phyloP scores from a whole-genome alignment of 2,329 filamentous ascomycete species.

The Fusarium guadeloupense region DNA sequence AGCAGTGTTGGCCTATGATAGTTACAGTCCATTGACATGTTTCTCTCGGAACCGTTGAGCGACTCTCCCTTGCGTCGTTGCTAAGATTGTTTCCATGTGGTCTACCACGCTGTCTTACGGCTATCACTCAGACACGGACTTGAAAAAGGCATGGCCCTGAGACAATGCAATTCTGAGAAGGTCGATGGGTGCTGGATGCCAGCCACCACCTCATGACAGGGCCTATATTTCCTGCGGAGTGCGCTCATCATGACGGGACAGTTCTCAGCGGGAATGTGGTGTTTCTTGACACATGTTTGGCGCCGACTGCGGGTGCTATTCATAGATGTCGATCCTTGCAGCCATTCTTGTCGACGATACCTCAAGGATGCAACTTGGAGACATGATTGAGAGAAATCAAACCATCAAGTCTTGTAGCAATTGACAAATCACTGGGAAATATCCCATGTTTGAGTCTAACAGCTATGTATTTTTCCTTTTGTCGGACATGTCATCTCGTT shows the following conservation, averaged over 20 bases:
- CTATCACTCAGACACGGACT: slow-evolving; percentile 6
- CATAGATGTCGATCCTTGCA: slow-evolving; percentile 28
- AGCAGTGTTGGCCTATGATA: slow-evolving; percentile 22
- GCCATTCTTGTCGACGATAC: slow-evolving; percentile 4
- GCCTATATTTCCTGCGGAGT: slow-evolving; percentile 17
- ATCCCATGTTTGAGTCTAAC: slow-evolving; percentile 6
- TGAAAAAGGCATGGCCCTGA: slow-evolving; percentile 32
- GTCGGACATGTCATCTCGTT: slow-evolving; percentile 11
- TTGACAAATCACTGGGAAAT: slow-evolving; percentile 2
- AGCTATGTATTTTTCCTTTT: slow-evolving; percentile 20
- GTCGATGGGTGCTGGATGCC: background rate
- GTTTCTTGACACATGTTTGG: slow-evolving; percentile 25
- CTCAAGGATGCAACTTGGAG: background rate
- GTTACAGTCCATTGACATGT: slow-evolving; percentile 22
- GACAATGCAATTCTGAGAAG: slow-evolving; percentile 26
- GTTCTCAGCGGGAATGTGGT: slow-evolving; percentile 26
- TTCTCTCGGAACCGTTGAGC: slow-evolving; percentile 28
- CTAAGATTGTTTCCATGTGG: slow-evolving; percentile 31
- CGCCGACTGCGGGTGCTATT: slow-evolving; percentile 23
- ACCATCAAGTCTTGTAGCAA: slow-evolving; percentile 20
- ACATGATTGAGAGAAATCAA: slow-evolving; percentile 23
- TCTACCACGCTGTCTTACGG: slow-evolving; percentile 14
- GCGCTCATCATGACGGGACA: slow-evolving; percentile 4
- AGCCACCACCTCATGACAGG: slow-evolving; percentile 35
- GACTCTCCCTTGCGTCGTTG: slow-evolving; percentile 26